phyloP scores from a whole-genome alignment of 495 filamentous ascomycete genomes.

The Penicillium maclennaniae region DNA sequence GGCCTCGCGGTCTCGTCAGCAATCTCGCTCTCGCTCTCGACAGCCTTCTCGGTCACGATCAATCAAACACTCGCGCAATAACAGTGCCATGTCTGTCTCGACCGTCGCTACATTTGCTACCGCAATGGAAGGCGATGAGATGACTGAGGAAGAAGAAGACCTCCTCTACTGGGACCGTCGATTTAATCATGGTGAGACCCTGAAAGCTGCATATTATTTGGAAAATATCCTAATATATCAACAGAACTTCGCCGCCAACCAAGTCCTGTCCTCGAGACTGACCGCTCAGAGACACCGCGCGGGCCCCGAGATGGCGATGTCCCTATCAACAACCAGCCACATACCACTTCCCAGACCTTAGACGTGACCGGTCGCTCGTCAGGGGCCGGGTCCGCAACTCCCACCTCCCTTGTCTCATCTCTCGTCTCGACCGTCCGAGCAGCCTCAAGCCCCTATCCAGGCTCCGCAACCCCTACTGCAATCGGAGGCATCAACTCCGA shows the following conservation, averaged over 20 bases:
- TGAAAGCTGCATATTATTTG: background rate
- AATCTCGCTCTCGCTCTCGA: background rate
- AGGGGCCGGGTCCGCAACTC: conserved; percentile 30
- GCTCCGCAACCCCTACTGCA: conserved; percentile 25
- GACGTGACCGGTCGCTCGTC: conserved; percentile 23
- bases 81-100: conserved; percentile 66
- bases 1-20: background rate
- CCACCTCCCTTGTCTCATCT: conserved; percentile 35
- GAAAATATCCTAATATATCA: background rate
- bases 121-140: conserved; percentile 59
- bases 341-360: conserved; percentile 1
- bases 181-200: conserved; percentile 37
- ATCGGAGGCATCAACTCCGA: conserved; percentile 53
- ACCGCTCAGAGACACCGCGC: conserved; percentile 20
- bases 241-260: conserved; percentile 30
- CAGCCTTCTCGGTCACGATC: conserved; percentile 5
- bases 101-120: conserved; percentile 82
- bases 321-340: background rate
- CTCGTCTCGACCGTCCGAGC: conserved; percentile 41
- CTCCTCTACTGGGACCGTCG: conserved; percentile 43
- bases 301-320: conserved; percentile 4
- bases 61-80: conserved; percentile 37
- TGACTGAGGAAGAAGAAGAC: conserved; percentile 41
- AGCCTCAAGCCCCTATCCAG: conserved; percentile 35
- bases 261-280: conserved; percentile 10